Percentiles rank a stretch among this genome's conserved stretches.
phyloP scores from a whole-genome alignment of 2,329 filamentous ascomycete species.

The Pseudogymnoascus verrucosus region DNA sequence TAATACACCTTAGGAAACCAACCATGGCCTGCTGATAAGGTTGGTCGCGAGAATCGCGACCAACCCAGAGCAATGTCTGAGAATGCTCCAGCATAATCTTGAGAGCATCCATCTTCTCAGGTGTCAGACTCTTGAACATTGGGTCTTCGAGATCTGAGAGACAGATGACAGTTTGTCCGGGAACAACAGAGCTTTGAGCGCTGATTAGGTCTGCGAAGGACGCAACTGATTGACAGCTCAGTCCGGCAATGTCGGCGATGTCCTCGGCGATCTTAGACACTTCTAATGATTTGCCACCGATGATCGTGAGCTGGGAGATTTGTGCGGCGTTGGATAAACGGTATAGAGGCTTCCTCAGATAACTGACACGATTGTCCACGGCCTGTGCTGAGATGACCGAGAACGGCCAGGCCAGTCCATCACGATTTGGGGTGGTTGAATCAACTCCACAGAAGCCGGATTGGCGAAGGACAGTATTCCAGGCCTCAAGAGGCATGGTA shows the following conservation, averaged over 20 bases:
- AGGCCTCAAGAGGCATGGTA: slow-evolving; percentile 13
- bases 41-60: slow-evolving; percentile 10
- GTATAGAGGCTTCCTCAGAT: slow-evolving; percentile 24
- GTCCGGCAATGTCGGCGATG: slow-evolving; percentile 1
- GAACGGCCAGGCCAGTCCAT: slow-evolving; percentile 9
- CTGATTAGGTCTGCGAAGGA: neutral
- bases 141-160: slow-evolving; percentile 28
- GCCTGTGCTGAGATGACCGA: slow-evolving; percentile 29
- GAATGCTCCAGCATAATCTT: slow-evolving; percentile 16
- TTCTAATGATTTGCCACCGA: slow-evolving; percentile 16
- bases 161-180: slow-evolving; percentile 16
- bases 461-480: slow-evolving; percentile 20
- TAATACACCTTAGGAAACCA: neutral
- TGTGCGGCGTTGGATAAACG: neutral
- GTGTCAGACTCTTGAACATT: slow-evolving; percentile 18
- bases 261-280: slow-evolving; percentile 11
- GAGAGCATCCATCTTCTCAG: slow-evolving; percentile 17
- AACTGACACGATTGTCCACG: slow-evolving; percentile 23
- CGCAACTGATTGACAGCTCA: neutral
- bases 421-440: slow-evolving; percentile 14
- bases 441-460: slow-evolving; percentile 27
- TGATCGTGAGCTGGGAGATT: slow-evolving; percentile 14
- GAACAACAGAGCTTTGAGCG: slow-evolving; percentile 12
- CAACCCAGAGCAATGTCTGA: slow-evolving; percentile 19
- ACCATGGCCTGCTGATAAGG: slow-evolving; percentile 15